Conservation (phyloP, 2,329 filamentous ascomycete genomes). For the Dothiorella sarmentorum region DNA sequence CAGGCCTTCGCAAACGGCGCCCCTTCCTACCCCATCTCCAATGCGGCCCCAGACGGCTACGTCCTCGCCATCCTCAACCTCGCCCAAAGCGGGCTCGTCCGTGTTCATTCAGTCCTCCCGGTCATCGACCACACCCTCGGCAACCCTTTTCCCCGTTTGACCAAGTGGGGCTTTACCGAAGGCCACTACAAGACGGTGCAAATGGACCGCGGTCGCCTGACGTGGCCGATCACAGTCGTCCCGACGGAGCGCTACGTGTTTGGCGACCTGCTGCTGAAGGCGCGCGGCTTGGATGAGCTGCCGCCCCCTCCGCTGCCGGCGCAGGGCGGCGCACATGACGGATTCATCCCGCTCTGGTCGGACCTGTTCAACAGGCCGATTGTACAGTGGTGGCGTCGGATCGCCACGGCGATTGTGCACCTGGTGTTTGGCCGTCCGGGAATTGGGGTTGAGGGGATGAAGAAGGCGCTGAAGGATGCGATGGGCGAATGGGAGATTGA, state of each 20-base stretch:
- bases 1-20: slow-evolving; percentile 41
- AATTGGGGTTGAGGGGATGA: slow-evolving; percentile 26
- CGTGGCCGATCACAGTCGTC: slow-evolving; percentile 59
- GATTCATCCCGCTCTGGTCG: slow-evolving; percentile 66
- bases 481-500: slow-evolving; percentile 20
- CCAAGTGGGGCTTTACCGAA: slow-evolving; percentile 66
- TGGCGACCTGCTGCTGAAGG: slow-evolving; percentile 48
- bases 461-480: slow-evolving; percentile 32
- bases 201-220: slow-evolving; percentile 62
- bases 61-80: slow-evolving; percentile 67
- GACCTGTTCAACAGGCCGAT: slow-evolving; percentile 63
- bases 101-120: slow-evolving; percentile 53
- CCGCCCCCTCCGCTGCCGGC: slow-evolving; percentile 27
- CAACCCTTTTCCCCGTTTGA: slow-evolving; percentile 40
- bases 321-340: slow-evolving; percentile 34
- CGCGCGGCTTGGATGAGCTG: slow-evolving; percentile 23
- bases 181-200: slow-evolving; percentile 68
- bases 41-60: slow-evolving; percentile 59
- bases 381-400: slow-evolving; percentile 58
- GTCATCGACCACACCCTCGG: slow-evolving; percentile 50
- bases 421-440: slow-evolving; percentile 61
- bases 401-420: slow-evolving; percentile 61
- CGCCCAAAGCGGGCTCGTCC: slow-evolving; percentile 57
- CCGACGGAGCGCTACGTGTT: slow-evolving; percentile 59
- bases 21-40: slow-evolving; percentile 44